Evolutionary conservation across 108 stramenopile species (phyloP), one percentile per base, ranked within the genome.

Genomic region (Skeletonema potamos): DNA sequence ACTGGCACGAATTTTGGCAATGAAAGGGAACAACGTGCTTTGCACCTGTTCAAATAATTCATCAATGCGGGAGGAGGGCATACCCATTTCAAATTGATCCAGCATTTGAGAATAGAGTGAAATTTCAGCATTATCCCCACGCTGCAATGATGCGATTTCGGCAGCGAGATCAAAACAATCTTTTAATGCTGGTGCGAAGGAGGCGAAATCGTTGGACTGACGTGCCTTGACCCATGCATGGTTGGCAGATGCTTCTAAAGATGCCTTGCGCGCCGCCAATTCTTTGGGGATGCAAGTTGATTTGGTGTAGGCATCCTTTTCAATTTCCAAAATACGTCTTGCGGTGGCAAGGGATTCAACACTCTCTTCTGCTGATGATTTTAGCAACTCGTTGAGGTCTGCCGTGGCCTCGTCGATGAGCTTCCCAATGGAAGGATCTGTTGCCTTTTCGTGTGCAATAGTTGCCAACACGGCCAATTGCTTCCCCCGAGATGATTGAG

Each of bases 21-120:
- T 82, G 18, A 98, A 71, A 2, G 97, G 96, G 0, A 88, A 84
- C 20, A 98, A 62, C 0, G 79, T 84, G 0, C 27, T 5, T 74
- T 92, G 81, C 11, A 96, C 84, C 68, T 93, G 63, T 6, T 58
- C 79, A 68, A 98, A 98, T 6, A 97, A 79, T 17, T 81, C 82
- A 61, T 86, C 82, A 28, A 98, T 84, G 7, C 94, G 75, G 11
- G 60, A 67, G 17, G 66, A 59, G 0, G 74, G 64, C 94, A 96
- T 94, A 39, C 95, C 97, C 65, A 80, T 80, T 79, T 96, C 96
- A 58, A 81, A 94, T 27, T 86, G 68, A 70, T 90, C 89, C 22
- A 92, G 54, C 75, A 86, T 85, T 29, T 82, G 85, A 12, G 89
- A 85, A 63, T 94, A 94, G 10, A 87, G 71, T 17, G 85, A 67